Evolutionary conservation across 2,329 filamentous ascomycete species (phyloP), one percentile per base, ranked within the genome.

Genomic region (Laburnicola sp.): DNA sequence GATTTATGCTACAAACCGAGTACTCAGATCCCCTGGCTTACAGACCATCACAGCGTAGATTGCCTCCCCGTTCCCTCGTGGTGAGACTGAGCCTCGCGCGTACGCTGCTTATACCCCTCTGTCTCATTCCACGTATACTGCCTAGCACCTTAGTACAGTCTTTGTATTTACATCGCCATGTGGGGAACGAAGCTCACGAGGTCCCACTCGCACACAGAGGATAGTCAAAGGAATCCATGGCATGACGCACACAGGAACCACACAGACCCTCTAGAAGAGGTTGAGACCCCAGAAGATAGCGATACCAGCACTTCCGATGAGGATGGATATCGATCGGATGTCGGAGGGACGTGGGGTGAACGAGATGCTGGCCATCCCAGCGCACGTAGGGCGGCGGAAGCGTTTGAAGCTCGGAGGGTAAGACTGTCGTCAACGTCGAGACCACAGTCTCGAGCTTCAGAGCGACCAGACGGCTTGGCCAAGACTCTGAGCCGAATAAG

Each of bases 281-380:
- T 38, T 6, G 54, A 43, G 1, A 30, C 46, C 26, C 44, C 45
- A 23, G 41, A 31, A 11, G 54, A 53, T 6, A 65, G 57, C 35
- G 53, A 54, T 44, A 21, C 25, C n/a, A 58, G 58, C 46, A 53
- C 66, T 32, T 55, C 51, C 45, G 54, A 53, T 39, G 60, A 68
- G 7, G 44, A 62, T 72, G 50, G 56, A 32, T 56, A 68, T 27
- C 43, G 51, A 72, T 65, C 69, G 68, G 61, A 62, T 37, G 60
- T 51, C 43, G 75, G 76, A 42, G 82, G 83, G 30, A 84, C 80
- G 21, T 87, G 85, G 85, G 85, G 85, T 10, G 85, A 87, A 66
- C 72, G 76, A 39, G 82, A 85, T 64, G 75, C 78, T 26, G 83
- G 82, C 4, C 78, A 79, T 23, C 76, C 79, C 7, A 80, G 78